Base-by-base conservation (phyloP, 2,329 filamentous ascomycete genomes). In the Blumeriella jaapii region DNA sequence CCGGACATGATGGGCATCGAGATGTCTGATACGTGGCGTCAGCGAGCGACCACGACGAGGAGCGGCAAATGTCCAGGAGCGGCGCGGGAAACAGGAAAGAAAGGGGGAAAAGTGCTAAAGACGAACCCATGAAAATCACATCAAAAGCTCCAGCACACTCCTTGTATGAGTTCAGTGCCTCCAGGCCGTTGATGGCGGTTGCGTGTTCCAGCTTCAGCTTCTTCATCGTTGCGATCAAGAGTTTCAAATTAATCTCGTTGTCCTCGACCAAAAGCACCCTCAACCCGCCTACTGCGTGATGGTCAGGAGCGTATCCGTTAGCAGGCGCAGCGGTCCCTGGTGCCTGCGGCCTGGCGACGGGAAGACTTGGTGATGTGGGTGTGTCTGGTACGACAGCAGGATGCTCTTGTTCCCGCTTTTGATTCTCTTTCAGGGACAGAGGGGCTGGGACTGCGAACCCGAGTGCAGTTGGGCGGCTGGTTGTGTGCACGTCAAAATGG, bases 1-100 rank as follows among this genome's bases (percentile, higher is more conserved):
- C 65, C 65, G 35, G 69, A 61, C 58, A 73, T 67, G 3, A 71
- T 56, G 0, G 69, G 69, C 69, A 74, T 74, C 37, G 62, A 63
- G 8, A 72, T 62, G 43, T 73, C 69, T 60, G 58, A n/a, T n/a
- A n/a, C n/a, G n/a, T n/a, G n/a, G n/a, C n/a, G n/a, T n/a, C n/a
- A n/a, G n/a, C n/a, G n/a, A n/a, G n/a, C n/a, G n/a, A n/a, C n/a
- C n/a, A n/a, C n/a, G n/a, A n/a, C n/a, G n/a, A n/a, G n/a, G n/a
- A n/a, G n/a, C n/a, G n/a, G n/a, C n/a, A n/a, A n/a, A n/a, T n/a
- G n/a, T n/a, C n/a, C n/a, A n/a, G n/a, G n/a, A n/a, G n/a, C n/a
- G n/a, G n/a, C n/a, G n/a, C n/a, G n/a, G n/a, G n/a, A n/a, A n/a
- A n/a, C n/a, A n/a, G n/a, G n/a, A n/a, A n/a, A n/a, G n/a, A n/a